Evolutionary conservation across 1,139 yeast genomes (phyloP), one percentile per base, ranked within the genome.

Genomic region (Geotrichum citri-aurantii): DNA sequence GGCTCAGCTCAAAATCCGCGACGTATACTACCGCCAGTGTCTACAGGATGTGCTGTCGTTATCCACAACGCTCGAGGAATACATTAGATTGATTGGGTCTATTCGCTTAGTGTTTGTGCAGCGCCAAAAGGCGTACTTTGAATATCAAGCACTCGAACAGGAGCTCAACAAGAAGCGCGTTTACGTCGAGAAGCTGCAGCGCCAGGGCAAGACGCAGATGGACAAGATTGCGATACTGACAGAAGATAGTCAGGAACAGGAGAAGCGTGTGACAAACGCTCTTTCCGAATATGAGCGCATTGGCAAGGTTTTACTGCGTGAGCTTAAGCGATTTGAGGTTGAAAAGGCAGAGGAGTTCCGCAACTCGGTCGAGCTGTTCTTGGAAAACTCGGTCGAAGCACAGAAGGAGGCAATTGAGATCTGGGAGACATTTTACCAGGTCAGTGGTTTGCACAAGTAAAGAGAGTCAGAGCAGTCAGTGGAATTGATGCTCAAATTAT

Each of bases 331-430:
- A 47, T 89, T 92, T 70, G 96, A 90, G 69, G 76, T 77, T 52
- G 95, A 86, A 59, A 88, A 86, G 68, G 82, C 91, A 54, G 84
- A 82, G 54, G 99, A 93, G 68, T 91, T 95, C 73, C 82, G 97
- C 68, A 88, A 89, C 68, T 82, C 92, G 63, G 90, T 93, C 60
- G 99, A 93, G 73, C 85, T 92, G 26, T 92, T 85, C 66, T 81
- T 95, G 68, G 99, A 95, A 72, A 84, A 95, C 61, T 83, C 95
- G 24, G 88, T 92, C 56, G 99, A 93, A 73, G 81, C 93, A 19
- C 99, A 93, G 71, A 95, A 93, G 75, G 97, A 91, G 71, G 85
- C 93, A 40, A 93, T 93, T 65, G 99, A 93, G 73, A 74, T 89
- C 42, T 93, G 97, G 95, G 98, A 93, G 73, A 88, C 97, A 0